Percentiles rank a stretch among this genome's conserved stretches.
phyloP scores from a whole-genome alignment of 2,329 filamentous ascomycete genomes.

The Apiospora aurea region DNA sequence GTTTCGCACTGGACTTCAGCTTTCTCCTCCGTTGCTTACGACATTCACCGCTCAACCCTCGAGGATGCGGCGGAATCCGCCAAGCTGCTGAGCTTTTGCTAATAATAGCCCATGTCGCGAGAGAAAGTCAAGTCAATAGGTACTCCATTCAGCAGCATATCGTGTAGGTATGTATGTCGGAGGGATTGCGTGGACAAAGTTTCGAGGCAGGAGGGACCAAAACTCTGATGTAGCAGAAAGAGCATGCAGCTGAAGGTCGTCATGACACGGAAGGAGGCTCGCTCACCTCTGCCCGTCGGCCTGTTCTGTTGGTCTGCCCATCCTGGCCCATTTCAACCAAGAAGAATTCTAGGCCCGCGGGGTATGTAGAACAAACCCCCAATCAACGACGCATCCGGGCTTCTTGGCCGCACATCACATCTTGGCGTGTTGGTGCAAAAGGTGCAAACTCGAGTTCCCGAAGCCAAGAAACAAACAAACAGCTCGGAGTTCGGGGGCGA shows the following conservation, averaged over 20 bases:
- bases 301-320: neutral
- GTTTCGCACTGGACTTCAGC: neutral
- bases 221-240: neutral
- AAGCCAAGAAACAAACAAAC: neutral
- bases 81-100: conserved; percentile 14
- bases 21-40: neutral
- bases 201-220: neutral
- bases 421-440: neutral
- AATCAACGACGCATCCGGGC: neutral
- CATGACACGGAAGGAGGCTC: neutral
- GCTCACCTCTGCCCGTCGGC: neutral
- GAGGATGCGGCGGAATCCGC: neutral
- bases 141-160: neutral
- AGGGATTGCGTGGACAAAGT: conserved; percentile 10
- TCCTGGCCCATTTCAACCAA: neutral
- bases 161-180: neutral
- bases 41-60: neutral
- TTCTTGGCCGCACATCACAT: conserved; percentile 8
- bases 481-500: neutral
- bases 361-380: neutral
- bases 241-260: neutral
- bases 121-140: neutral
- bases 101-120: conserved; percentile 4
- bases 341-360: neutral
- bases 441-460: neutral